Evolutionary conservation across 2,329 filamentous ascomycete species (phyloP).

Genomic region (Venturia nashicola): DNA sequence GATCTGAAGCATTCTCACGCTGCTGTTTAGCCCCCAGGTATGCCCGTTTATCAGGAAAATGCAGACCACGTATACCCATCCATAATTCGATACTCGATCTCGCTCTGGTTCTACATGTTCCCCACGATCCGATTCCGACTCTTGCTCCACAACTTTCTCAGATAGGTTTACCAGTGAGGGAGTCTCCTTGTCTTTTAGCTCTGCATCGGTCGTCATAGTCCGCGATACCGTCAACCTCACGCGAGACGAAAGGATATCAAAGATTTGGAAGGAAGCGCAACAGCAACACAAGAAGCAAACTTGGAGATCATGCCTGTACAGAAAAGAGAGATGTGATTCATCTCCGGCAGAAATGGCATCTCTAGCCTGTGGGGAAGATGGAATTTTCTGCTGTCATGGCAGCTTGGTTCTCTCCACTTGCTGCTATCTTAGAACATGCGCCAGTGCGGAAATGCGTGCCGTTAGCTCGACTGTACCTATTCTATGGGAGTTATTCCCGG

Average conservation of each 20-base stretch:
- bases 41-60: constrained; percentile 50
- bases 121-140: neutral
- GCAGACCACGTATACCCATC: constrained; percentile 21
- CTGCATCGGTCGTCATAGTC: neutral
- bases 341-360: neutral
- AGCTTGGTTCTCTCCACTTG: neutral
- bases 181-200: neutral
- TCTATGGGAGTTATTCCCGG: neutral
- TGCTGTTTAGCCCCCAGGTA: constrained; percentile 60
- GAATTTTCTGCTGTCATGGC: constrained; percentile 3
- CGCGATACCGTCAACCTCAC: neutral
- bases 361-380: neutral
- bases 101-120: neutral
- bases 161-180: neutral
- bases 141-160: neutral
- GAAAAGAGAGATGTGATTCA: neutral
- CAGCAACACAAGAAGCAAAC: neutral
- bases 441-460: neutral
- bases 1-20: neutral
- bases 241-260: neutral
- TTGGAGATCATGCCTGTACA: neutral
- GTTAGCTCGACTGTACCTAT: neutral
- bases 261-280: neutral
- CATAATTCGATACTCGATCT: constrained; percentile 15
- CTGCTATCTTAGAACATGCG: neutral